A percentile compares a stretch with the other conserved stretches of the same genome.
Evolutionary conservation across 2,329 filamentous ascomycete species (phyloP).

Genomic region (Sclerotinia nivalis): DNA sequence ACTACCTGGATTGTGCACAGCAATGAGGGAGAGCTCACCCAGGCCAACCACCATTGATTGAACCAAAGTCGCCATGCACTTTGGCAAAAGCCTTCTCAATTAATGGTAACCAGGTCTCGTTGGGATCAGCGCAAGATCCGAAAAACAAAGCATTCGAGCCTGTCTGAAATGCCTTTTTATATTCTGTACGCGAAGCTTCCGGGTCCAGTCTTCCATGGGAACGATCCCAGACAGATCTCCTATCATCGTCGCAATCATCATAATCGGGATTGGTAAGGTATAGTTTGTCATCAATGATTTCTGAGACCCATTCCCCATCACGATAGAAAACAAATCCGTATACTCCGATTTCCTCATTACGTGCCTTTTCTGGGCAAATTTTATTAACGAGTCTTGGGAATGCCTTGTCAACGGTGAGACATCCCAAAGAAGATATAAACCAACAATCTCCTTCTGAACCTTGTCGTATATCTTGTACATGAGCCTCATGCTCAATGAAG

Average conservation of each 20-base stretch:
- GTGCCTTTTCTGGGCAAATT: conserved; percentile 38
- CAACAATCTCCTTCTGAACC: conserved; percentile 81
- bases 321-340: conserved; percentile 87
- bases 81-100: conserved; percentile 83
- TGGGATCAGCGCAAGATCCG: conserved; percentile 69
- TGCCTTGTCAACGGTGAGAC: conserved; percentile 56
- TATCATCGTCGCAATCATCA: conserved; percentile 68
- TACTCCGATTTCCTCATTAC: conserved; percentile 65
- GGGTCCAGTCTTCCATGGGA: conserved; percentile 26
- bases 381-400: conserved; percentile 50
- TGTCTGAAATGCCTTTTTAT: conserved; percentile 43
- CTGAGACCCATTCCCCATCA: conserved; percentile 88
- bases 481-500: conserved; percentile 71
- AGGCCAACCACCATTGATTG: conserved; percentile 69
- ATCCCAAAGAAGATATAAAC: conserved; percentile 79
- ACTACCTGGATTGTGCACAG: not conserved
- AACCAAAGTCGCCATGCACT: conserved; percentile 74
- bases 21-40: conserved; percentile 31
- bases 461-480: conserved; percentile 74
- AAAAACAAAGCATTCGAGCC: conserved; percentile 77
- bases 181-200: conserved; percentile 50
- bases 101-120: conserved; percentile 79
- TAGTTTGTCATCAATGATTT: conserved; percentile 87
- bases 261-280: conserved; percentile 80
- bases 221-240: conserved; percentile 46